Evolutionary conservation across 768 basidiomycete genomes (phyloP).

Genomic region (Pulveroboletus frians): DNA sequence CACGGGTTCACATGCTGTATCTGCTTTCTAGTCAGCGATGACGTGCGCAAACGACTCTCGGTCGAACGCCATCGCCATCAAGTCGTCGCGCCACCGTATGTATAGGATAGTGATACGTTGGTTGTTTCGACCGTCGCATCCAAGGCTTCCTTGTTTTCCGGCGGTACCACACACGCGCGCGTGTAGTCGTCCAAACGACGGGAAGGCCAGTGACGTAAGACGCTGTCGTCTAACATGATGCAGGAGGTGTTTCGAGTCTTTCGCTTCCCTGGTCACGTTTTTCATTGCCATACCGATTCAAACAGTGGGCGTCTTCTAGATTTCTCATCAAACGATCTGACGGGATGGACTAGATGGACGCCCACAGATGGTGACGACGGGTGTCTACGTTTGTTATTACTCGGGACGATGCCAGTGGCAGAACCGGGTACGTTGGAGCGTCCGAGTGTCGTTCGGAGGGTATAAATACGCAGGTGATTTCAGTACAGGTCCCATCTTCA

Average conservation of each 20-base stretch:
- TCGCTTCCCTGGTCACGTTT: background rate
- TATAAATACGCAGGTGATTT: conserved; percentile 18
- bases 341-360: background rate
- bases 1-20: background rate
- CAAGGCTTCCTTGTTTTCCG: background rate
- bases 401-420: conserved; percentile 2
- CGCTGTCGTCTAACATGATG: background rate
- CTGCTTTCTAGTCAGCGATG: no score
- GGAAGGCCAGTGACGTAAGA: background rate
- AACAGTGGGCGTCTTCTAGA: conserved; percentile 10
- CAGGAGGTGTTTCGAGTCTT: background rate
- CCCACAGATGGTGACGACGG: conserved; percentile 10
- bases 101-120: no score
- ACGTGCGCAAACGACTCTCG: no score
- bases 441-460: background rate
- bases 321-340: conserved; percentile 1
- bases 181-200: background rate
- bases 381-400: background rate
- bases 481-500: background rate
- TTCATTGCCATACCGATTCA: background rate
- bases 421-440: background rate
- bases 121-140: background rate
- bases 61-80: background rate
- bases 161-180: background rate
- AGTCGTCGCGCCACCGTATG: background rate